Conservation (phyloP, 768 basidiomycete species). For the Amanita muscaria region DNA sequence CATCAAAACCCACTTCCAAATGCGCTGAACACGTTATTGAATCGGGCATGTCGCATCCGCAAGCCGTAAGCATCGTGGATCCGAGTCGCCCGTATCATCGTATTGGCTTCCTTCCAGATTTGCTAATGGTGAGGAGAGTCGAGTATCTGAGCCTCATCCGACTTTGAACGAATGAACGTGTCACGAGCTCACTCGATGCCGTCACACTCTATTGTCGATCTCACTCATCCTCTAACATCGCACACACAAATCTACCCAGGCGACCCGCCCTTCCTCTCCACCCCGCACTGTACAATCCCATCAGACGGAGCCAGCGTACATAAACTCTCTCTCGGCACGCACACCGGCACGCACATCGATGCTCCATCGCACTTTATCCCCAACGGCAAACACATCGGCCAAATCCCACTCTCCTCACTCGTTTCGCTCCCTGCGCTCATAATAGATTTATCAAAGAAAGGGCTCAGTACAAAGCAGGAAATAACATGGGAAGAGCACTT, state of each 20-base stretch:
- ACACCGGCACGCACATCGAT: conserved; percentile 76
- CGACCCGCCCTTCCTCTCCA: conserved; percentile 39
- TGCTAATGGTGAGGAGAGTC: no score
- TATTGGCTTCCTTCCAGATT: no score
- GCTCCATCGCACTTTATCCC: conserved; percentile 66
- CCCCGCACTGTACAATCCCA: conserved; percentile 28
- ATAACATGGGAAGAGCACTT: conserved; percentile 49
- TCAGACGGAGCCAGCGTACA: conserved; percentile 44
- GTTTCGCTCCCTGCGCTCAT: conserved; percentile 49
- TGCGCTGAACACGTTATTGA: no score
- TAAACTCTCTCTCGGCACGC: conserved; percentile 49
- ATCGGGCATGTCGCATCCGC: no score
- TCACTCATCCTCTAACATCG: conserved; percentile 41
- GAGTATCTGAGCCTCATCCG: no score
- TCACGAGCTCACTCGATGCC: no score
- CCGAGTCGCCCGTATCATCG: no score
- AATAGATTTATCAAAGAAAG: conserved; percentile 33
- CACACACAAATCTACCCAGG: conserved; percentile 45
- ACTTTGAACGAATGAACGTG: no score
- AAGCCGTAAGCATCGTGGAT: no score
- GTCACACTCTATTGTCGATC: conserved; percentile 34
- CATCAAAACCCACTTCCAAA: no score
- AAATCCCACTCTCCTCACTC: conserved; percentile 39
- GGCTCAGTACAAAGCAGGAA: conserved; percentile 24
- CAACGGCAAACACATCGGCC: conserved; percentile 47